phyloP scores from a whole-genome alignment of 2,329 filamentous ascomycete species.

The Fusarium protoensiforme region DNA sequence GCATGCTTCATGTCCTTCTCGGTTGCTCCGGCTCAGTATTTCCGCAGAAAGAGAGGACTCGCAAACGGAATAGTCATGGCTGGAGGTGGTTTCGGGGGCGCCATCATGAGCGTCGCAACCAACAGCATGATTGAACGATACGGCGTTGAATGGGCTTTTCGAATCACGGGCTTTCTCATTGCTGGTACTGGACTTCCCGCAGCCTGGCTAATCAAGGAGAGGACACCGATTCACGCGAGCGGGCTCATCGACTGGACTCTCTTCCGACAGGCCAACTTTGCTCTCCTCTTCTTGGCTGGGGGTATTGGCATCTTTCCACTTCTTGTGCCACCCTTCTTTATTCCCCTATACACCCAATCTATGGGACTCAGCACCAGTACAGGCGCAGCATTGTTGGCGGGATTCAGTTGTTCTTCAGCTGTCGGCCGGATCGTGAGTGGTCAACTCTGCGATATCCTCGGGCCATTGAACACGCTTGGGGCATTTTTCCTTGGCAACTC shows the following conservation, averaged over 20 bases:
- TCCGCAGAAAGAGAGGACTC: slow-evolving; percentile 62
- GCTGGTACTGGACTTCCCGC: slow-evolving; percentile 66
- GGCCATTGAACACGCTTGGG: slow-evolving; percentile 66
- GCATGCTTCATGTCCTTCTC: slow-evolving; percentile 36
- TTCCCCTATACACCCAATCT: slow-evolving; percentile 66
- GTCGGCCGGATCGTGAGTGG: slow-evolving; percentile 67
- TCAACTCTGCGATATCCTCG: slow-evolving; percentile 63
- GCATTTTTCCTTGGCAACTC: slow-evolving; percentile 62
- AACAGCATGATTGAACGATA: slow-evolving; percentile 58
- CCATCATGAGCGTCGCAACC: slow-evolving; percentile 61
- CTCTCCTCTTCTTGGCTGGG: slow-evolving; percentile 63
- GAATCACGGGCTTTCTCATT: slow-evolving; percentile 63
- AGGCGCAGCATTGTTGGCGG: slow-evolving; percentile 68
- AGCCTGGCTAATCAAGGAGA: slow-evolving; percentile 63
- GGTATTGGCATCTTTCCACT: slow-evolving; percentile 69
- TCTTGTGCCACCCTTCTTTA: slow-evolving; percentile 70
- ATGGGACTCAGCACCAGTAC: slow-evolving; percentile 64
- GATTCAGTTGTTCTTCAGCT: slow-evolving; percentile 70
- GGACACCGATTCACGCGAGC: slow-evolving; percentile 34
- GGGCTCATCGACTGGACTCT: slow-evolving; percentile 64
- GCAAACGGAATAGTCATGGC: slow-evolving; percentile 66
- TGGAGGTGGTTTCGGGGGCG: slow-evolving; percentile 66
- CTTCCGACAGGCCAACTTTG: slow-evolving; percentile 63
- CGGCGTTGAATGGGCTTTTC: slow-evolving; percentile 63
- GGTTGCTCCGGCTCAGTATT: slow-evolving; percentile 59